A percentile compares a stretch with the other conserved stretches of the same genome.
phyloP scores from a whole-genome alignment of 1,139 yeast genomes.

The Chernovozyma aurita region DNA sequence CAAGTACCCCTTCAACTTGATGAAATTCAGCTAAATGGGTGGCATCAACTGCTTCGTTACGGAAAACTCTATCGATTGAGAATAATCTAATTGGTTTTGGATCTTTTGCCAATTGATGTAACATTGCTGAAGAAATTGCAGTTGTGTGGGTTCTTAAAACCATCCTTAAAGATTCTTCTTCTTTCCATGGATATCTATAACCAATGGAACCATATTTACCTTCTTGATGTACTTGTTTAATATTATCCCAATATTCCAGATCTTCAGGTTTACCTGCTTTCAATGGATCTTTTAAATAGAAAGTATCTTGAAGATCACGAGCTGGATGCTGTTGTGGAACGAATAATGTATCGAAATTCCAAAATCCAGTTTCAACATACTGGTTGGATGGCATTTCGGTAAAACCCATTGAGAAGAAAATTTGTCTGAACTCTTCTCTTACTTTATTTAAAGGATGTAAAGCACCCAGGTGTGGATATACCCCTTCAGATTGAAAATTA shows the following conservation, averaged over 20 bases:
- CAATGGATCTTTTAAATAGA: slow-evolving; percentile 89
- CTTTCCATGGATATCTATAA: slow-evolving; percentile 96
- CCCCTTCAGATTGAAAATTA: slow-evolving; percentile 94
- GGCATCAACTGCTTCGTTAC: slow-evolving; percentile 99
- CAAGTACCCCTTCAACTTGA: slow-evolving; percentile 98
- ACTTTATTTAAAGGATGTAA: slow-evolving; percentile 95
- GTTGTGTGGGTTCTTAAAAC: slow-evolving; percentile 98
- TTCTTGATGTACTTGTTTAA: slow-evolving; percentile 78
- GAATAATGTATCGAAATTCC: slow-evolving; percentile 95
- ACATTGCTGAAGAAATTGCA: slow-evolving; percentile 85
- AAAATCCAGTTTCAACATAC: slow-evolving; percentile 96
- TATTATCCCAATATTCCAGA: slow-evolving; percentile 68
- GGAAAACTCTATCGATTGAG: slow-evolving; percentile 96
- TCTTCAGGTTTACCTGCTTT: slow-evolving; percentile 80
- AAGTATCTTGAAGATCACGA: slow-evolving; percentile 96
- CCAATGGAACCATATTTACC: slow-evolving; percentile 96
- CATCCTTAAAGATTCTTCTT: slow-evolving; percentile 81
- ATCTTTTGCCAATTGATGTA: slow-evolving; percentile 79
- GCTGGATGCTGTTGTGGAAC: slow-evolving; percentile 99
- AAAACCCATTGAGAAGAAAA: slow-evolving; percentile 96
- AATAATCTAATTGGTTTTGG: slow-evolving; percentile 91
- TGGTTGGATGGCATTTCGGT: slow-evolving; percentile 98
- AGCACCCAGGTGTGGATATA: slow-evolving; percentile 83
- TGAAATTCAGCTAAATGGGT: slow-evolving; percentile 99
- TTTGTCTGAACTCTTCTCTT: slow-evolving; percentile 95